phyloP scores from a whole-genome alignment of 345 rosid genomes.

The Trapa incisa region DNA sequence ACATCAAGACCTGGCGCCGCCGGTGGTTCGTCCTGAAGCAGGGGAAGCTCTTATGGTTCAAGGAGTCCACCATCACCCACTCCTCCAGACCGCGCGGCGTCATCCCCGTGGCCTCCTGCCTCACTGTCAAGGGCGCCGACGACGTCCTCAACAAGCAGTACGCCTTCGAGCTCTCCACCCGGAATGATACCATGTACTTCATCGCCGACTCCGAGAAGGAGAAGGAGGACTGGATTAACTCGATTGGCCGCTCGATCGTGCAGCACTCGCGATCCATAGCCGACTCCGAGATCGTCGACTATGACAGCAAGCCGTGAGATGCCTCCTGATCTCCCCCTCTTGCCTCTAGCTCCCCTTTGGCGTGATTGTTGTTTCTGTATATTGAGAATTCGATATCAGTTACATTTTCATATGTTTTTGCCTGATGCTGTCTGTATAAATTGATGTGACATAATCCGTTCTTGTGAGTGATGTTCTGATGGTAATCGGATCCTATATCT shows the following conservation, averaged over 20 bases:
- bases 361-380: not conserved
- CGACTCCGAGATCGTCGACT: slow-evolving; percentile 58
- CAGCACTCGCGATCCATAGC: slow-evolving; percentile 64
- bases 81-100: slow-evolving; percentile 53
- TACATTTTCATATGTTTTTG: not conserved
- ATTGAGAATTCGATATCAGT: not conserved
- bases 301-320: slow-evolving; percentile 31
- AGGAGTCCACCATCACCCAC: slow-evolving; percentile 44
- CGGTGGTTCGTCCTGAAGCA: slow-evolving; percentile 68
- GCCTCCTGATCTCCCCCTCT: not conserved
- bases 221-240: slow-evolving; percentile 75
- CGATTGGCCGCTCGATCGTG: slow-evolving; percentile 63
- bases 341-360: not conserved
- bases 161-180: slow-evolving; percentile 54
- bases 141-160: slow-evolving; percentile 45
- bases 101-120: slow-evolving; percentile 44
- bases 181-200: slow-evolving; percentile 48
- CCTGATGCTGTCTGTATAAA: not conserved
- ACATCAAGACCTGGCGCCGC: slow-evolving; percentile 67
- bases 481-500: not conserved
- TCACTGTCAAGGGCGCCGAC: slow-evolving; percentile 68
- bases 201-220: slow-evolving; percentile 65
- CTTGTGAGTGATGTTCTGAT: not conserved
- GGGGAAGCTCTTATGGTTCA: slow-evolving; percentile 71
- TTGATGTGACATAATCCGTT: not conserved